Conservation (phyloP, 345 rosid genomes). For the Turnera subulata region DNA sequence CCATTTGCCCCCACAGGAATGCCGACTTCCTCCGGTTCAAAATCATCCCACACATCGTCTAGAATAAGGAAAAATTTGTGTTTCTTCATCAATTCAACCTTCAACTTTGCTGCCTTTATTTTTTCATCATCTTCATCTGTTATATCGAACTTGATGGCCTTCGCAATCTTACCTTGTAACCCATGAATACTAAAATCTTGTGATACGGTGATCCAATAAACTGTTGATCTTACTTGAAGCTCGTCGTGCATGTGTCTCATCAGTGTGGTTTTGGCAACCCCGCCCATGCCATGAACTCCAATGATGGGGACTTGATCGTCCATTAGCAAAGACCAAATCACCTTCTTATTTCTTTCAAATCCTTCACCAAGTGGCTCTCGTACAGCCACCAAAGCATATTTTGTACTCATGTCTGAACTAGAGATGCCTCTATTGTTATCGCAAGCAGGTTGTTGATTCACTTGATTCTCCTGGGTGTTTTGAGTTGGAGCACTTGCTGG, state of each 20-base stretch:
- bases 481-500: too few relatives aligned
- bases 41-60: neutral
- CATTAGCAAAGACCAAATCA: neutral
- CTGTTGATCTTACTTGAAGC: neutral
- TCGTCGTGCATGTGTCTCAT: neutral
- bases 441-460: too few relatives aligned
- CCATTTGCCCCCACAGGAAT: neutral
- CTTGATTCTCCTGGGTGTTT: too few relatives aligned
- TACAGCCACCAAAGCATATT: too few relatives aligned
- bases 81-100: neutral
- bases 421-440: too few relatives aligned
- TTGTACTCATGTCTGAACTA: too few relatives aligned
- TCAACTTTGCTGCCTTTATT: neutral
- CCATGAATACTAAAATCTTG: neutral
- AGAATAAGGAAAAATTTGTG: neutral
- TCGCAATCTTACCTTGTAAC: neutral
- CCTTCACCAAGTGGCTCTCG: too few relatives aligned
- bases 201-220: neutral
- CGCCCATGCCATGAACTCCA: constrained; percentile 6
- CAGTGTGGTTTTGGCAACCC: constrained; percentile 7
- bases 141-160: neutral
- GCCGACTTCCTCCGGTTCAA: neutral
- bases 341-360: neutral
- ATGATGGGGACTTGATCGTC: neutral
- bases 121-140: neutral